phyloP scores from a whole-genome alignment of 139 green algal species.

The Chlorella sp. region DNA sequence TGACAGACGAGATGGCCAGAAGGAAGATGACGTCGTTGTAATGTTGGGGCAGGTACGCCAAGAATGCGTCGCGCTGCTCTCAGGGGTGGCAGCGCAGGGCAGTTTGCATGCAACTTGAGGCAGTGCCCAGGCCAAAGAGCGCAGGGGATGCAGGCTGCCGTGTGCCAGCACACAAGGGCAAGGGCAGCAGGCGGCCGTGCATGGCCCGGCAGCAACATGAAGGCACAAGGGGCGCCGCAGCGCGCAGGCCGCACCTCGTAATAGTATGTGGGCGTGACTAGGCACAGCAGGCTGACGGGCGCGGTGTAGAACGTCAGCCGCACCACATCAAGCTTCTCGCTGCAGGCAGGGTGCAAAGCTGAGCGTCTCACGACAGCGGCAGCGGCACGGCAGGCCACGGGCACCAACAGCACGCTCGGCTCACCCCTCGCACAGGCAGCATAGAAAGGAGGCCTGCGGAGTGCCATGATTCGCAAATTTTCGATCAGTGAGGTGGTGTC shows the following conservation, averaged over 20 bases:
- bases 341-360: not conserved
- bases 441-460: not conserved
- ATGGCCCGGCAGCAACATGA: not conserved
- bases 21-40: not conserved
- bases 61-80: not conserved
- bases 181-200: not conserved
- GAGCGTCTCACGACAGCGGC: not conserved
- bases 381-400: not conserved
- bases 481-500: too few species aligned
- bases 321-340: conserved; percentile 72
- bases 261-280: conserved; percentile 61
- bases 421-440: too few species aligned
- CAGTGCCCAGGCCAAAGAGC: not conserved
- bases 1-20: not conserved
- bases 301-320: conserved; percentile 84
- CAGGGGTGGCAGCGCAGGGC: not conserved
- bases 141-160: not conserved
- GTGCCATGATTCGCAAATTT: not conserved
- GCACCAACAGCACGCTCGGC: not conserved
- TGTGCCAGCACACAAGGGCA: not conserved
- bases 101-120: not conserved
- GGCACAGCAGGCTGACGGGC: conserved; percentile 59
- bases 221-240: not conserved
- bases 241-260: conserved; percentile 20
- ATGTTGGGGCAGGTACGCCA: not conserved